Evolutionary conservation across 495 filamentous ascomycete genomes (phyloP).

Genomic region (Pyrenula aspistea): DNA sequence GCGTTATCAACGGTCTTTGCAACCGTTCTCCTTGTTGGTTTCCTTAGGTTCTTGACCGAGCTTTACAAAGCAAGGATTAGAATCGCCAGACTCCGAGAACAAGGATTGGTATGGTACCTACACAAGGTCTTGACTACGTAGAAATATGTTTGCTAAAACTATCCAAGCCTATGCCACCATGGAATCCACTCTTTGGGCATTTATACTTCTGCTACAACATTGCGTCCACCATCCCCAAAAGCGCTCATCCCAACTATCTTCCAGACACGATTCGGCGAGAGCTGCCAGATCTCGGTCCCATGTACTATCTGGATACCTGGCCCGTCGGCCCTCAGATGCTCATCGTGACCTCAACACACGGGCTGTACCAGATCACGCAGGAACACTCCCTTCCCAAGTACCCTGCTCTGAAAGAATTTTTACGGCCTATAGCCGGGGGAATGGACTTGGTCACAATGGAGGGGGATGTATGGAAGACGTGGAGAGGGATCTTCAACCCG

Average conservation of each 20-base stretch:
- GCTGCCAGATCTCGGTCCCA: constrained; percentile 6
- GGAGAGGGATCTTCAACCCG: constrained; percentile 1
- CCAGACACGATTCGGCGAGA: not conserved
- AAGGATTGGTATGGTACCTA: not conserved
- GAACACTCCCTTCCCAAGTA: constrained; percentile 6
- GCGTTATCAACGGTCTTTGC: not conserved
- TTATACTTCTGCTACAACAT: not conserved
- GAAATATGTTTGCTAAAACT: not conserved
- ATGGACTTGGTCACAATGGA: constrained; percentile 3
- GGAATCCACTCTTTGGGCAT: not conserved
- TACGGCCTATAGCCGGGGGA: constrained; percentile 2
- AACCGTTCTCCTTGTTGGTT: not conserved
- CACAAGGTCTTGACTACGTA: not conserved
- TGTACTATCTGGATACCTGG: constrained; percentile 14
- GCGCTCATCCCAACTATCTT: not conserved
- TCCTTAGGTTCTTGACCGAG: not conserved
- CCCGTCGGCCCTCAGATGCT: constrained; percentile 7
- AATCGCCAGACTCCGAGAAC: not conserved
- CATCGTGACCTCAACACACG: constrained; percentile 4
- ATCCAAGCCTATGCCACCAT: not conserved
- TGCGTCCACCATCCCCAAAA: not conserved
- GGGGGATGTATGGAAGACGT: constrained; percentile 3
- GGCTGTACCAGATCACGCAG: constrained; percentile 5
- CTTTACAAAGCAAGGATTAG: not conserved
- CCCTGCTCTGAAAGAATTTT: constrained; percentile 2